Conservation (phyloP, 306 rosid species). For the Fagus sylvatica region DNA sequence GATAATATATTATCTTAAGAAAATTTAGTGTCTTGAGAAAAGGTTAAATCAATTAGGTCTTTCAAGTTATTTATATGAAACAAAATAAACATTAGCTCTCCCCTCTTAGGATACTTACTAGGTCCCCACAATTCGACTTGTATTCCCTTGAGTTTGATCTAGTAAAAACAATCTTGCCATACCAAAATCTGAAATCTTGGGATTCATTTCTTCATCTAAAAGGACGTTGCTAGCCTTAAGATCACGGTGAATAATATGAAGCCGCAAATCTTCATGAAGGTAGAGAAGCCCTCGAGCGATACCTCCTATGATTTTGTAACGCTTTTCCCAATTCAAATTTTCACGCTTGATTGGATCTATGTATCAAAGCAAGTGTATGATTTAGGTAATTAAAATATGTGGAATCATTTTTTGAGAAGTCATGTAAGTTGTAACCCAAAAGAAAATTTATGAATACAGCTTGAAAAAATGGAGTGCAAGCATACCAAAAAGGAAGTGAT, state of each 20-base stretch:
- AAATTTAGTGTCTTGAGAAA: no score
- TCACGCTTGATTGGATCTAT: conserved; percentile 30
- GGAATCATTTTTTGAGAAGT: not conserved
- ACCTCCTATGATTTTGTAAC: conserved; percentile 40
- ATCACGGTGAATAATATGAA: conserved; percentile 43
- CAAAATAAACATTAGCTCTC: not conserved
- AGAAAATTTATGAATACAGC: not conserved
- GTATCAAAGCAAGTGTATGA: not conserved
- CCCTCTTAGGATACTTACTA: conserved; percentile 21
- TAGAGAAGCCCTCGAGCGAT: conserved; percentile 46
- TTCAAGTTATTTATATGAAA: not conserved
- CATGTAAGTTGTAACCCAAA: not conserved
- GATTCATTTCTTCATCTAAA: conserved; percentile 39
- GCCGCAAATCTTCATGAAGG: conserved; percentile 48
- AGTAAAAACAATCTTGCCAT: conserved; percentile 32
- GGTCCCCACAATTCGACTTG: conserved; percentile 41
- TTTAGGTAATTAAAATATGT: not conserved
- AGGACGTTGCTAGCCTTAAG: conserved; percentile 50
- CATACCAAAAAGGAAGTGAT: conserved; percentile 48
- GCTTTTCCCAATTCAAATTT: conserved; percentile 32
- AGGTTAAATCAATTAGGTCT: no score
- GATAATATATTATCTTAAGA: no score
- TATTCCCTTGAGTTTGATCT: conserved; percentile 38
- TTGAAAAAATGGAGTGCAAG: not conserved
- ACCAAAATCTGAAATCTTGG: conserved; percentile 56